Conservation (phyloP, 2,329 filamentous ascomycete species). For the Talaromyces sp. region DNA sequence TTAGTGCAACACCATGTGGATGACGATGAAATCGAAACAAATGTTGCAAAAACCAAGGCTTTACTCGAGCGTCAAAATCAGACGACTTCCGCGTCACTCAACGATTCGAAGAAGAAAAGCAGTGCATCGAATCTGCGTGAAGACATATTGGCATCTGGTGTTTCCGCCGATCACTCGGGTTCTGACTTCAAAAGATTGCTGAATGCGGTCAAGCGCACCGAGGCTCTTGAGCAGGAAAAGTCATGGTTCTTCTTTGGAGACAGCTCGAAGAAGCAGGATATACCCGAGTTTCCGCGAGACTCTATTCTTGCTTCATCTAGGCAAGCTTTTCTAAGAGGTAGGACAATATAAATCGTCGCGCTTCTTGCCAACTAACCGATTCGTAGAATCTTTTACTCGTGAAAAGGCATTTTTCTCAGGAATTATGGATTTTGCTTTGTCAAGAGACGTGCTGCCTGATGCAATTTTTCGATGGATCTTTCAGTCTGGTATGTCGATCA, state of each 20-base stretch:
- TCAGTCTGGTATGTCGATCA: conserved; percentile 28
- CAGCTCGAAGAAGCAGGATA: conserved; percentile 22
- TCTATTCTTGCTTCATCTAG: conserved; percentile 31
- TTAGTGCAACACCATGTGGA: conserved; percentile 58
- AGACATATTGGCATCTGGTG: conserved; percentile 41
- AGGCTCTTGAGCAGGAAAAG: conserved; percentile 52
- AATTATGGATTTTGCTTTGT: conserved; percentile 54
- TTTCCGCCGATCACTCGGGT: conserved; percentile 43
- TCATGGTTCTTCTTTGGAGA: conserved; percentile 57
- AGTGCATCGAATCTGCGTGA: conserved; percentile 30
- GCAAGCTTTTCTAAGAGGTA: conserved; percentile 34
- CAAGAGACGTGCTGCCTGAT: conserved; percentile 53
- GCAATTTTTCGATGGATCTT: conserved; percentile 64
- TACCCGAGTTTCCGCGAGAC: conserved; percentile 34
- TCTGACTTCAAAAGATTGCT: conserved; percentile 48
- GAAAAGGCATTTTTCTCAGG: conserved; percentile 61
- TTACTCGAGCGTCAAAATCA: conserved; percentile 26
- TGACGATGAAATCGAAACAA: conserved; percentile 59
- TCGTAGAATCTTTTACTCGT: conserved; percentile 46
- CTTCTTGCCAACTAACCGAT: background rate
- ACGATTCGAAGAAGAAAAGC: conserved; percentile 4
- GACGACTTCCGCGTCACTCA: background rate
- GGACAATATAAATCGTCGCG: conserved; percentile 12
- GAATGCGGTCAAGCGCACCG: conserved; percentile 58
- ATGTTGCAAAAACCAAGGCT: conserved; percentile 37